phyloP scores from a whole-genome alignment of 768 basidiomycete genomes.

The Panaeolus papilionaceus region DNA sequence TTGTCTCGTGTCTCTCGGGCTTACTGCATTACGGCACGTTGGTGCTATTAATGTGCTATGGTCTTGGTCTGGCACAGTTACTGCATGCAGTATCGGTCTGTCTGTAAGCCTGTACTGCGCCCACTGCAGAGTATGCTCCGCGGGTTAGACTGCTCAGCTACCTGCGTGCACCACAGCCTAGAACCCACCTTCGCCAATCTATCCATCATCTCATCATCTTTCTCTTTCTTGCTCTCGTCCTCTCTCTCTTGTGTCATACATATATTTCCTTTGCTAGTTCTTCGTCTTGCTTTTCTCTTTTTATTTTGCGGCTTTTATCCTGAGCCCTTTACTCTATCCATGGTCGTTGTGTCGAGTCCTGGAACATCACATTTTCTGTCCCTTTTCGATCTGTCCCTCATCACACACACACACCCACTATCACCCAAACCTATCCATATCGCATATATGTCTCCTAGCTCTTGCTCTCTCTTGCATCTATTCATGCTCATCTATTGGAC shows the following conservation, averaged over 20 bases:
- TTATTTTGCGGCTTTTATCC: neutral
- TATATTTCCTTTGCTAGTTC: neutral
- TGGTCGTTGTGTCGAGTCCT: neutral
- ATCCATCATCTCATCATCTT: neutral
- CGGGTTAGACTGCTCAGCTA: no score
- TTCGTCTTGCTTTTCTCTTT: neutral
- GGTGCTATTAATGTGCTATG: no score
- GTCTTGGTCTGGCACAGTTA: neutral
- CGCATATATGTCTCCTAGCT: neutral
- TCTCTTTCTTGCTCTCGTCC: neutral
- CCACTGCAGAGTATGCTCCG: neutral
- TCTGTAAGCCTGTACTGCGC: neutral
- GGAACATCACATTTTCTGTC: neutral
- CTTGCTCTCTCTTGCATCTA: neutral
- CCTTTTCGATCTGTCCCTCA: neutral
- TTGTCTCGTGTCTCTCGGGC: neutral
- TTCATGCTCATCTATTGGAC: constrained; percentile 13
- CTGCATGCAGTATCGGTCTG: neutral
- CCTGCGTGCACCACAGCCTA: neutral
- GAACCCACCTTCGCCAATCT: neutral
- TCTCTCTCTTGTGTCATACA: neutral
- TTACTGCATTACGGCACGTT: neutral
- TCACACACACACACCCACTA: neutral
- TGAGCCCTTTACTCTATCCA: neutral
- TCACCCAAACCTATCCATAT: constrained; percentile 1